Evolutionary conservation across 1,284 basidiomycete species (phyloP).

Genomic region (Tremellales sp.): DNA sequence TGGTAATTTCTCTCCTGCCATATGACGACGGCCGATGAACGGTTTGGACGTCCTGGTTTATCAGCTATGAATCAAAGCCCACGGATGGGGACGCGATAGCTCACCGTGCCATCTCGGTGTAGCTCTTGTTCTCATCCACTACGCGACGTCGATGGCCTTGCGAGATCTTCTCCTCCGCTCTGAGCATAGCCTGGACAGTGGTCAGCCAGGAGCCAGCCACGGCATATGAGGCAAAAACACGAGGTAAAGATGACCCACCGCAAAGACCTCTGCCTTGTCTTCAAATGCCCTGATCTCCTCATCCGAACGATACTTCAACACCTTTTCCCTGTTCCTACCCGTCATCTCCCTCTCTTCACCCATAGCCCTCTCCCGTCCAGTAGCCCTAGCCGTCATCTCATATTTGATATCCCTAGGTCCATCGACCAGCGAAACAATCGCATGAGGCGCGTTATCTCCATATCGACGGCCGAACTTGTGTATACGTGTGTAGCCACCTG

Average conservation of each 20-base stretch:
- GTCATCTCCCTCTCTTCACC: conserved; percentile 46
- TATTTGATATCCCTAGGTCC: conserved; percentile 82
- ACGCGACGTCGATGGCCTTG: conserved; percentile 3
- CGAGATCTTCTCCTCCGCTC: neutral
- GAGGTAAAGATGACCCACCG: conserved; percentile 36
- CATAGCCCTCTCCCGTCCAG: conserved; percentile 62
- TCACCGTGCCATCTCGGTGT: conserved; percentile 1
- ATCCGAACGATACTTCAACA: conserved; percentile 44
- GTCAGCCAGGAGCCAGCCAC: conserved; percentile 2
- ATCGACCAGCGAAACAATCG: conserved; percentile 91
- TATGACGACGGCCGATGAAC: conserved; percentile 20
- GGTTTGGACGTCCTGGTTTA: conserved; percentile 15
- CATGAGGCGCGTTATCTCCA: conserved; percentile 91
- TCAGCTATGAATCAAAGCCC: neutral
- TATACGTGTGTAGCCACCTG: conserved; percentile 94
- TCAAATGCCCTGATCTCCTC: conserved; percentile 42
- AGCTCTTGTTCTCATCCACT: conserved; percentile 1
- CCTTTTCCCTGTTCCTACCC: conserved; percentile 39
- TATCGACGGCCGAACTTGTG: conserved; percentile 80
- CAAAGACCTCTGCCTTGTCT: conserved; percentile 42
- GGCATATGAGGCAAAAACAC: neutral
- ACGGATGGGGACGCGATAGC: neutral
- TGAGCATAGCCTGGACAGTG: conserved; percentile 1
- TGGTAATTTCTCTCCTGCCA: conserved; percentile 43
- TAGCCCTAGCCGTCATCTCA: conserved; percentile 75